Percentiles rank a stretch among this genome's conserved stretches.
Conservation (phyloP, 1,284 basidiomycete species). For the Termitomyces sp. region DNA sequence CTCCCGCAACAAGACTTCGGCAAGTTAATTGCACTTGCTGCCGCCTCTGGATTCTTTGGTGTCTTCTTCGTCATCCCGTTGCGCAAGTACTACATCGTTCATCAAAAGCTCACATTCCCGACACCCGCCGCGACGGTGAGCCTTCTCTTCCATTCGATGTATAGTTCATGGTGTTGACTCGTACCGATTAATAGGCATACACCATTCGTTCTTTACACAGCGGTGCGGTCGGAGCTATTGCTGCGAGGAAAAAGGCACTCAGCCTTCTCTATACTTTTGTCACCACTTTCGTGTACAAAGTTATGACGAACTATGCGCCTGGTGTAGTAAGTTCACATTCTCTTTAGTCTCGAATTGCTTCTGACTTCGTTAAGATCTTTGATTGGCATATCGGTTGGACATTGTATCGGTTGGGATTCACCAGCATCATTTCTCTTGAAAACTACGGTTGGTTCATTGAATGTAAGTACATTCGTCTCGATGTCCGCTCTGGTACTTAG, state of each 20-base stretch:
- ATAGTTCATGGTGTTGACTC: not conserved
- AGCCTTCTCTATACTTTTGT: conserved; percentile 48
- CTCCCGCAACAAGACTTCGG: conserved; percentile 47
- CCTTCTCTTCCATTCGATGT: not conserved
- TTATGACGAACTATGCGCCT: conserved; percentile 56
- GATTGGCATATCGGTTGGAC: conserved; percentile 71
- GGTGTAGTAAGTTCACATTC: conserved; percentile 36
- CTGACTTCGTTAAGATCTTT: conserved; percentile 34
- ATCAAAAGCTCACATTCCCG: conserved; percentile 66
- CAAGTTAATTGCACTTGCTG: conserved; percentile 52
- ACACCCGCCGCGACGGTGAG: conserved; percentile 62
- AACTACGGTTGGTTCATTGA: conserved; percentile 55
- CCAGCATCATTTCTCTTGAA: conserved; percentile 54
- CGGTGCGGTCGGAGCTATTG: conserved; percentile 42
- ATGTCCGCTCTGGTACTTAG: conserved; percentile 6
- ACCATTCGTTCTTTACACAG: conserved; percentile 63
- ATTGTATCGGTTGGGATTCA: conserved; percentile 57
- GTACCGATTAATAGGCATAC: conserved; percentile 35
- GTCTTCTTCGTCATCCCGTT: conserved; percentile 66
- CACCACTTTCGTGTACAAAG: conserved; percentile 48
- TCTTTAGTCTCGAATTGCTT: not conserved
- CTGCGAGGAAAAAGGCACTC: conserved; percentile 55
- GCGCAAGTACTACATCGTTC: conserved; percentile 62
- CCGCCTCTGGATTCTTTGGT: conserved; percentile 59
- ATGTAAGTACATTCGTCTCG: conserved; percentile 27